Evolutionary conservation across 2,329 filamentous ascomycete species (phyloP), one percentile per base, ranked within the genome.

Genomic region (Teratosphaeria gauchensis): DNA sequence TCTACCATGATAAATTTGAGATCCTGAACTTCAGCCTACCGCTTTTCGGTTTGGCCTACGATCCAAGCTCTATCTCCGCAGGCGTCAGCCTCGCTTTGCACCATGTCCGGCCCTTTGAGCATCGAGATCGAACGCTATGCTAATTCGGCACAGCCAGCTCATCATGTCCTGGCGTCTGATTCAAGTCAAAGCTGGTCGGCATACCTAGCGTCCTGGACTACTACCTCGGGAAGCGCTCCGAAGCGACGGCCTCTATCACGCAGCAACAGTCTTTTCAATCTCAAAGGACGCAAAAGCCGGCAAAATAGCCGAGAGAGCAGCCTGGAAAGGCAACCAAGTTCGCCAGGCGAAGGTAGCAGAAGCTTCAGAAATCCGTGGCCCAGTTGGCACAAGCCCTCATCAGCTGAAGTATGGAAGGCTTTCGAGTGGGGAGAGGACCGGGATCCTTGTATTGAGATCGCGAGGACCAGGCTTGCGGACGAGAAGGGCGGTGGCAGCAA

Each of bases 331-430:
- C 11, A 3, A 42, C n/a, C 24, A 4, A 11, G 9, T 6, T 2
- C 3, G n/a, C 9, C 31, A 56, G 21, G 12, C 31, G 31, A 53
- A 31, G 21, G 42, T 9, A 48, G 21, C 4, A 74, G 74, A 1
- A 69, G 69, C 30, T 81, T 80, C 69, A 71, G 67, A 30, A 80
- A 81, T 61, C 78, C 78, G n/a, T 80, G 78, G 78, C 75, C 77
- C 24, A 80, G 77, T 4, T 67, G 63, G 51, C 62, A 63, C 19
- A 66, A 66, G 35, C 64, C 66, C 2, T 61, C 66, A 16, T 38
- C 72, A 1, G n/a, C 31, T 16, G 55, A 59, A 31, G 6, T 59
- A 16, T 59, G 55, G 51, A 46, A 35, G 48, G 48, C 55, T 16
- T 52, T 59, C 14, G 55, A 59, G 28, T 59, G 58, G 58, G 58